Evolutionary conservation across 805 yeast genomes (phyloP), one percentile per base, ranked within the genome.

Genomic region (Metschnikowia chrysomelidarum): DNA sequence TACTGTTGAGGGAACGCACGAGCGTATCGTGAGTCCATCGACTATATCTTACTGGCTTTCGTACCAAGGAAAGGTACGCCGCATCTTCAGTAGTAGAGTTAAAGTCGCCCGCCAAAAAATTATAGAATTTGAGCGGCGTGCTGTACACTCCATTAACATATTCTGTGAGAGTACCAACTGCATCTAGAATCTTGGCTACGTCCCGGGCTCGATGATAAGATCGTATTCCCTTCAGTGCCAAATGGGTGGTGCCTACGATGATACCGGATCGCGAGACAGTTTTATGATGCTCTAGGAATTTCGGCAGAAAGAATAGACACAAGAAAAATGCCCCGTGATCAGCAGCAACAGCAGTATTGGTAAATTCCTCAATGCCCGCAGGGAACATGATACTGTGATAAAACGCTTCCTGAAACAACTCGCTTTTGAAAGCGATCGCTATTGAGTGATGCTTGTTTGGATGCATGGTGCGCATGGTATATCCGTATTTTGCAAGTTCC

Each of bases 21-120:
- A 35, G 30, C 31, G 10, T 20, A 7, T 26, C 31, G 16, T 20
- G 34, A 5, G 34, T 18, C 24, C 27, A 12, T 15, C 39, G 21
- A 20, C 27, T 9, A 18, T 16, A 35, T 2, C 26, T n/a, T 3
- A 35, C 34, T 9, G 34, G 39, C 27, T 17, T 25, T 1, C 28
- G 18, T 3, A 30, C 34, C 13, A 35, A 24, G 15, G 39, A 30
- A 6, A 24, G 27, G 20, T 19, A 19, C 11, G 17, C 29, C 10
- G 35, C 25, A 15, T 32, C 35, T 17, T 19, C 18, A 9, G 7
- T 10, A 9, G 25, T 18, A n/a, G 35, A n/a, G 19, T 32, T 32
- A 19, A 32, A 32, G 24, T 32, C 35, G n/a, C 35, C 35, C 3
- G 35, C 35, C 12, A 32, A 11, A 14, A 32, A 24, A 8, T 17